phyloP scores from a whole-genome alignment of 2,329 filamentous ascomycete genomes.

The Fusarium xyrophilum region DNA sequence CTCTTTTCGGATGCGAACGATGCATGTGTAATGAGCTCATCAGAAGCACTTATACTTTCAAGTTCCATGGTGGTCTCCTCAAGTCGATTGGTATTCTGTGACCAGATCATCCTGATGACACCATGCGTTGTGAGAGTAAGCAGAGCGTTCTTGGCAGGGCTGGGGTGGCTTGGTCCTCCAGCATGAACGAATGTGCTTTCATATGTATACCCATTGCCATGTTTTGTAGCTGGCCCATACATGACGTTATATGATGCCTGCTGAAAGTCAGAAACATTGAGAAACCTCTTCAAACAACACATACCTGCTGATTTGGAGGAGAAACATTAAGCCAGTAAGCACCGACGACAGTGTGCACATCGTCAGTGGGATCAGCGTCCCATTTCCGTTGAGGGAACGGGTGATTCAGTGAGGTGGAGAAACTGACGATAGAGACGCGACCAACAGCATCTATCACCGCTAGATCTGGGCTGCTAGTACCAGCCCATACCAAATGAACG shows the following conservation, averaged over 20 bases:
- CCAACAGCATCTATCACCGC: slow-evolving; percentile 83
- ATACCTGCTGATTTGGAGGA: slow-evolving; percentile 52
- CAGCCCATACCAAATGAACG: slow-evolving; percentile 83
- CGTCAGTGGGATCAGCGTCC: slow-evolving; percentile 73
- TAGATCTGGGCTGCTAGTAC: slow-evolving; percentile 75
- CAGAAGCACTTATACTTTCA: slow-evolving; percentile 73
- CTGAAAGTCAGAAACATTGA: neutral
- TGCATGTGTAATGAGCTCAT: slow-evolving; percentile 82
- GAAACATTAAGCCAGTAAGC: slow-evolving; percentile 81
- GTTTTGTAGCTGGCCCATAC: slow-evolving; percentile 69
- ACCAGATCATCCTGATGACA: slow-evolving; percentile 76
- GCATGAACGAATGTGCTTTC: slow-evolving; percentile 70
- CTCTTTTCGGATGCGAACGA: slow-evolving; percentile 77
- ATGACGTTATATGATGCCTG: slow-evolving; percentile 54
- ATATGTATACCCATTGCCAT: slow-evolving; percentile 70
- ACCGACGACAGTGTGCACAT: slow-evolving; percentile 79
- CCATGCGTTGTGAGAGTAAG: slow-evolving; percentile 79
- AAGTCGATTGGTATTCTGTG: slow-evolving; percentile 75
- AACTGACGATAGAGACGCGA: slow-evolving; percentile 75
- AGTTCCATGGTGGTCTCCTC: slow-evolving; percentile 77
- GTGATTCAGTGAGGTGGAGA: slow-evolving; percentile 76
- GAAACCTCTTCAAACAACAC: neutral
- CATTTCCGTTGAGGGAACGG: slow-evolving; percentile 68
- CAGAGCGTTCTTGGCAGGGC: slow-evolving; percentile 73
- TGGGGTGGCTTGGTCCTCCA: slow-evolving; percentile 76